These are phyloP conservation scores for Fraxinus floribunda DNA, from an alignment of 305 asterid genomes.

Conservation along the genomic window DNA sequence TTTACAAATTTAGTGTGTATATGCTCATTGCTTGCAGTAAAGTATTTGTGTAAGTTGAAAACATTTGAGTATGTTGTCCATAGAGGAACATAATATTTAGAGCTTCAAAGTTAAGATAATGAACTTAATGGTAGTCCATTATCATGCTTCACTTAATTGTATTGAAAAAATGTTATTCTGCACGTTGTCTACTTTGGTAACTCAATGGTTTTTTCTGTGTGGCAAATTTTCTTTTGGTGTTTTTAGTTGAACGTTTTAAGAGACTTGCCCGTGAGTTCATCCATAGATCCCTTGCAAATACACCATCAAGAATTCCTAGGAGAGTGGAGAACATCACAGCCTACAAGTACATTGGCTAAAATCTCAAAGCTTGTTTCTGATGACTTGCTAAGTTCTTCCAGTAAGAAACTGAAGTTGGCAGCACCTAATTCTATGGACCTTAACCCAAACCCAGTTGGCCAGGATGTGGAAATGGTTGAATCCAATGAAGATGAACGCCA, in stretches of 20 bases:
- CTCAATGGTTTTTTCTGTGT: slow-evolving; percentile 1
- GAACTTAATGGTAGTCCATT: not conserved
- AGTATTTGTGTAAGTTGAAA: slow-evolving; percentile 5
- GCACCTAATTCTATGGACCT: slow-evolving; percentile 36
- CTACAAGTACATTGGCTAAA: slow-evolving; percentile 29
- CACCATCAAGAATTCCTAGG: slow-evolving; percentile 41
- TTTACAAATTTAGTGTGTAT: not conserved
- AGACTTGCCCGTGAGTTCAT: slow-evolving; percentile 38
- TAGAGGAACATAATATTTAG: not conserved
- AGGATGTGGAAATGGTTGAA: slow-evolving; percentile 32
- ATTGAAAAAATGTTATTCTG: not conserved
- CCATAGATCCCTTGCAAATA: slow-evolving; percentile 37
- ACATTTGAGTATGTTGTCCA: not conserved
- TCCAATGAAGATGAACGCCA: slow-evolving; percentile 37
- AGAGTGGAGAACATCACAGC: slow-evolving; percentile 36
- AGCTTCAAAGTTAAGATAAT: not conserved
- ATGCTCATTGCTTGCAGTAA: not conserved
- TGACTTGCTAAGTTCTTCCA: slow-evolving; percentile 37
- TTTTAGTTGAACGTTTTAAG: slow-evolving; percentile 42
- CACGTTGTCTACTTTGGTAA: not conserved
- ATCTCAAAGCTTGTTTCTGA: slow-evolving; percentile 36
- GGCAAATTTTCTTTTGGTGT: slow-evolving; percentile 26
- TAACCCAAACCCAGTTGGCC: slow-evolving; percentile 26
- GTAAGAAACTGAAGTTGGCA: slow-evolving; percentile 53
- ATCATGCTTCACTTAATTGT: slow-evolving; percentile 1